Evolutionary conservation across 2,329 filamentous ascomycete genomes (phyloP).

Genomic region (Fusarium nematophilum): DNA sequence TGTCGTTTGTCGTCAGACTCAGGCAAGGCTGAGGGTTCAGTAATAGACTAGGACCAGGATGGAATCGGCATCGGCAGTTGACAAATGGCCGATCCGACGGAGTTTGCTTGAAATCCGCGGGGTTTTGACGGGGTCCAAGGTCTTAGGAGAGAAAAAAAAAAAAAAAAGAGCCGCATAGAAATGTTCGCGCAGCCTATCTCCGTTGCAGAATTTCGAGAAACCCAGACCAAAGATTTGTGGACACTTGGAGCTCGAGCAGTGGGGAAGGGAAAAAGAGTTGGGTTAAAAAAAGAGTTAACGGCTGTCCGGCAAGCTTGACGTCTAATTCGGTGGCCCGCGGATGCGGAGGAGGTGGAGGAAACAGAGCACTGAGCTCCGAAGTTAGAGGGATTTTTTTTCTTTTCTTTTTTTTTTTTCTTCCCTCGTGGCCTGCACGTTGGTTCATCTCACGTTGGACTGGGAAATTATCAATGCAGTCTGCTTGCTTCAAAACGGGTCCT

Average conservation of each 20-base stretch:
- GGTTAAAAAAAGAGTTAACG: too few relatives aligned
- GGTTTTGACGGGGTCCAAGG: constrained; percentile 12
- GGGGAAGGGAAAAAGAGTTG: too few relatives aligned
- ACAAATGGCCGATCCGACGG: constrained; percentile 17
- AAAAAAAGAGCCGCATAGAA: too few relatives aligned
- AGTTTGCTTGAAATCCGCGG: constrained; percentile 7
- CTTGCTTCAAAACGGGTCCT: neutral
- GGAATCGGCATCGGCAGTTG: constrained; percentile 19
- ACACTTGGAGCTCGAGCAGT: too few relatives aligned
- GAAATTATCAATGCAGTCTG: too few relatives aligned
- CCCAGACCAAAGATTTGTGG: neutral
- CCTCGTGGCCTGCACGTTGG: neutral
- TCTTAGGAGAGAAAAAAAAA: neutral
- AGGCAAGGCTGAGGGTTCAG: too few relatives aligned
- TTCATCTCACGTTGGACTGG: too few relatives aligned
- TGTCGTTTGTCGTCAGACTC: too few relatives aligned
- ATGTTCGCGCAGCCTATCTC: neutral
- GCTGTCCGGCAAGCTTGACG: too few relatives aligned
- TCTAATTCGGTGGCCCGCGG: constrained; percentile 18
- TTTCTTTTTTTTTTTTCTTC: too few relatives aligned
- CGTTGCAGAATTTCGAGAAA: neutral
- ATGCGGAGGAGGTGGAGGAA: constrained; percentile 8
- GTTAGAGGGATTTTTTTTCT: neutral
- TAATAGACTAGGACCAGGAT: constrained; percentile 23
- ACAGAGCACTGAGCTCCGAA: too few relatives aligned